Conservation (phyloP, 2,329 filamentous ascomycete genomes). For the Whalleya microplaca region DNA sequence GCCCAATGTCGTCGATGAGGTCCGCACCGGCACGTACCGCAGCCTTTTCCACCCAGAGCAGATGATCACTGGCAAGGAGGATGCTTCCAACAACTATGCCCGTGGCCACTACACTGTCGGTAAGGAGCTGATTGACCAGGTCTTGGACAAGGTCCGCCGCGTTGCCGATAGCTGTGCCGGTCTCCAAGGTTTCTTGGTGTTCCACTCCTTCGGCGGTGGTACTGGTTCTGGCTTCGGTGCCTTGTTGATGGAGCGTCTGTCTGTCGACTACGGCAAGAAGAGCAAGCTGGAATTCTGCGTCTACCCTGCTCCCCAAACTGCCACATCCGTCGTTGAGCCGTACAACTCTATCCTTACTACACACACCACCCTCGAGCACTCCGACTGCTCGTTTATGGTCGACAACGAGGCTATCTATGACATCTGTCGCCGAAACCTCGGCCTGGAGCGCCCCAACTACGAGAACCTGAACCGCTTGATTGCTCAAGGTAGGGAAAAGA, state of each 20-base stretch:
- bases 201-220: slow-evolving; percentile 99
- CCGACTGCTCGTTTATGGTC: slow-evolving; percentile 99
- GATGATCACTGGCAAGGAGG: slow-evolving; percentile 99
- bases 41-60: slow-evolving; percentile 98
- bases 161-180: slow-evolving; percentile 98
- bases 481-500: slow-evolving; percentile 73
- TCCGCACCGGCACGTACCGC: slow-evolving; percentile 95
- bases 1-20: slow-evolving; percentile 99
- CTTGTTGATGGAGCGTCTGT: slow-evolving; percentile 97
- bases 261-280: slow-evolving; percentile 99
- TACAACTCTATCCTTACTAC: slow-evolving; percentile 99
- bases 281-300: slow-evolving; percentile 99
- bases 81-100: slow-evolving; percentile 99
- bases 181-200: slow-evolving; percentile 98
- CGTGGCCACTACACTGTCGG: slow-evolving; percentile 99
- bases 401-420: slow-evolving; percentile 99
- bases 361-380: slow-evolving; percentile 98
- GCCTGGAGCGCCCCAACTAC: slow-evolving; percentile 95
- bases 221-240: slow-evolving; percentile 98
- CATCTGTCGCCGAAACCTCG: slow-evolving; percentile 97
- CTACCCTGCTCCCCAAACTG: slow-evolving; percentile 96
- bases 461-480: slow-evolving; percentile 99
- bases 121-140: slow-evolving; percentile 98
- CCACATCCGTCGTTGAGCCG: slow-evolving; percentile 96
- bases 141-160: slow-evolving; percentile 95